phyloP scores from a whole-genome alignment of 495 filamentous ascomycete species.

The Aspergillus sparsus region DNA sequence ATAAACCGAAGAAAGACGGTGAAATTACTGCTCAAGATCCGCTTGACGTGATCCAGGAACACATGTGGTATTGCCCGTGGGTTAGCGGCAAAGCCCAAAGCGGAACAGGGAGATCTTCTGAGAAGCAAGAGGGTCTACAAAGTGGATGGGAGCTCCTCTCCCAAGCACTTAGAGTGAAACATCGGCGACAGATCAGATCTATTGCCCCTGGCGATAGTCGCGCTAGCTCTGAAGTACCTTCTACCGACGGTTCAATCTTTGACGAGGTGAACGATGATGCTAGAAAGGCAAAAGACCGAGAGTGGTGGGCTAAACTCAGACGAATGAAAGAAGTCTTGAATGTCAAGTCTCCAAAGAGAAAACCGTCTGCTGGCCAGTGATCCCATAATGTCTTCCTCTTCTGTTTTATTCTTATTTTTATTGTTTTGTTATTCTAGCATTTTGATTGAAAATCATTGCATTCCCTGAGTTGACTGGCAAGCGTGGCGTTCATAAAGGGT shows the following conservation, averaged over 20 bases:
- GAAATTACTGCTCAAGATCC: conserved; percentile 59
- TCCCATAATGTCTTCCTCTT: neutral
- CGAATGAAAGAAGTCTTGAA: conserved; percentile 50
- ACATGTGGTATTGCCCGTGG: conserved; percentile 84
- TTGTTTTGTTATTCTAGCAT: conserved; percentile 14
- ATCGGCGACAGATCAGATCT: conserved; percentile 39
- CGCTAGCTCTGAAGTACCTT: conserved; percentile 29
- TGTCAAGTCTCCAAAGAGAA: conserved; percentile 41
- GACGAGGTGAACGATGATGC: conserved; percentile 39
- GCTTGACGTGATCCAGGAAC: conserved; percentile 67
- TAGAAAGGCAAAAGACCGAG: conserved; percentile 47
- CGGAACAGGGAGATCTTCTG: conserved; percentile 38
- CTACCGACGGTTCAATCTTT: conserved; percentile 20
- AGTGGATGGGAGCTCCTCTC: conserved; percentile 51
- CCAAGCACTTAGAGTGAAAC: conserved; percentile 43
- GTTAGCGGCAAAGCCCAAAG: conserved; percentile 62
- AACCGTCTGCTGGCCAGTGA: conserved; percentile 25
- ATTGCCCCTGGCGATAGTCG: conserved; percentile 27
- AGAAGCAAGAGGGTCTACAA: conserved; percentile 34
- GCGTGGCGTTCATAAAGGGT: conserved; percentile 21
- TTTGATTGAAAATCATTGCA: conserved; percentile 1
- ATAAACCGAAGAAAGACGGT: conserved; percentile 60
- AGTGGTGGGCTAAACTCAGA: conserved; percentile 55
- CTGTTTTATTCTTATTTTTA: conserved; percentile 8
- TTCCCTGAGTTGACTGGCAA: conserved; percentile 3